Conservation (phyloP, 73 alveolate genomes). For the Stentor roeselii region DNA sequence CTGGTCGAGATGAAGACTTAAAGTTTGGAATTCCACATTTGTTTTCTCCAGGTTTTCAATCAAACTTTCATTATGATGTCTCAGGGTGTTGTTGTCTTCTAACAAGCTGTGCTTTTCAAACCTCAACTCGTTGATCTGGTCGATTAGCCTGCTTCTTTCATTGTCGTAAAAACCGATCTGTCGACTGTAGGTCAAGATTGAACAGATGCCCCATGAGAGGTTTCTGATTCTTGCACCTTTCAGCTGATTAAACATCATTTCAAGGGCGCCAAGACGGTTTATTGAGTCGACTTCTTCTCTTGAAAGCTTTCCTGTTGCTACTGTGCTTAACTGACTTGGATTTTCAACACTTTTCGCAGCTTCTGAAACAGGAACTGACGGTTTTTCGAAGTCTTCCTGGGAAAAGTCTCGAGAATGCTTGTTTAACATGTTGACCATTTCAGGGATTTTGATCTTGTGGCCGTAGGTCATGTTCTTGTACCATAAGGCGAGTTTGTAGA, state of each 20-base stretch:
- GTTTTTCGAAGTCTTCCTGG: not conserved
- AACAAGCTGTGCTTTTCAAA: slow-evolving; percentile 25
- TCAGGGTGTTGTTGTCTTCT: slow-evolving; percentile 3
- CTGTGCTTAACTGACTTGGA: not conserved
- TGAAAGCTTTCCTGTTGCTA: slow-evolving; percentile 14
- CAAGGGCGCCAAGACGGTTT: not conserved
- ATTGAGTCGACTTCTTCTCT: not conserved
- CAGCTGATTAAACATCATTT: slow-evolving; percentile 6
- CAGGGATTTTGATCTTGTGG: not conserved
- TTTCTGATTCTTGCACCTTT: not conserved
- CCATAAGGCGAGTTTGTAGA: not conserved
- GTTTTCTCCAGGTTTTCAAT: slow-evolving; percentile 5
- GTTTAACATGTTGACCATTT: not conserved
- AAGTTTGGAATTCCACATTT: slow-evolving; percentile 12
- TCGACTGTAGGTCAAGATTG: not conserved
- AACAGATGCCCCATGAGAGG: not conserved
- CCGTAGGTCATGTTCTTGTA: not conserved
- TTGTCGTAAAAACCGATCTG: not conserved
- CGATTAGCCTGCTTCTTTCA: slow-evolving; percentile 20
- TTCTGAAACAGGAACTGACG: not conserved
- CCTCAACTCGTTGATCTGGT: not conserved
- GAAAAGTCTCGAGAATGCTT: not conserved
- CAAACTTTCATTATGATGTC: slow-evolving; percentile 25
- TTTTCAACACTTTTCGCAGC: not conserved
- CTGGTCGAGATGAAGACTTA: slow-evolving; percentile 3